These are phyloP conservation scores for Hygrophorus pudorinus DNA, from an alignment of 768 basidiomycete genomes.

Conservation along the genomic window DNA sequence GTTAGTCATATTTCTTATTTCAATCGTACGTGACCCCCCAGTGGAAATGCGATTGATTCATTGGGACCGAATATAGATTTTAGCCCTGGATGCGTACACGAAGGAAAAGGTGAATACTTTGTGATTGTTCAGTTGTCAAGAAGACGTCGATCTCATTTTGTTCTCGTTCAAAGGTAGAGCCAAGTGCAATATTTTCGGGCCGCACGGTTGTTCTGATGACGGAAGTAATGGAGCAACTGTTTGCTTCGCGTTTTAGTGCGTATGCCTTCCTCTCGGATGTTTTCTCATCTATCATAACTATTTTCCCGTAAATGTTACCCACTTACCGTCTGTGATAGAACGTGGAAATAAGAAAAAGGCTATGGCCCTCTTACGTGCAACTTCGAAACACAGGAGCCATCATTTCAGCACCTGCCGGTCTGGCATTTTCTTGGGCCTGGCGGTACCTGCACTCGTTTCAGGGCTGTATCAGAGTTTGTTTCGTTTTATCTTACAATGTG, in stretches of 20 bases:
- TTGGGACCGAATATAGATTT: slow-evolving; percentile 31
- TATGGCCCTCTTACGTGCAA: slow-evolving; percentile 50
- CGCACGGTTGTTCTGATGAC: slow-evolving; percentile 55
- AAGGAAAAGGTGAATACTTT: slow-evolving; percentile 48
- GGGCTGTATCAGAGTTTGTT: slow-evolving; percentile 51
- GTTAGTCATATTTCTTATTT: slow-evolving; percentile 29
- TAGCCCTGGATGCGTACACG: slow-evolving; percentile 71
- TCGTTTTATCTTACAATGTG: neutral
- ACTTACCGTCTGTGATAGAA: slow-evolving; percentile 20
- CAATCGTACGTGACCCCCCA: neutral
- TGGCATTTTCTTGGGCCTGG: slow-evolving; percentile 63
- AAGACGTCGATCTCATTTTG: neutral
- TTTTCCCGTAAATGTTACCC: slow-evolving; percentile 3
- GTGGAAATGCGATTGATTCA: neutral
- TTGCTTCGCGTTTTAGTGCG: slow-evolving; percentile 71
- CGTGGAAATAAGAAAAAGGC: slow-evolving; percentile 76
- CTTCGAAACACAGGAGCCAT: slow-evolving; percentile 41
- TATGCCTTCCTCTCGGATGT: slow-evolving; percentile 7
- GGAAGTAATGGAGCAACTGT: slow-evolving; percentile 66
- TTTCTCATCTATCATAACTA: neutral
- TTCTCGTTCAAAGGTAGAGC: slow-evolving; percentile 42
- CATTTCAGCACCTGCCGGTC: slow-evolving; percentile 68
- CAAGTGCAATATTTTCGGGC: slow-evolving; percentile 57
- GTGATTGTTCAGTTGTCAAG: no score
- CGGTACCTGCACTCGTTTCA: slow-evolving; percentile 53